Percentiles rank a stretch among this genome's conserved stretches.
Conservation (phyloP, 2,329 filamentous ascomycete species). For the Ophiostoma sp. region DNA sequence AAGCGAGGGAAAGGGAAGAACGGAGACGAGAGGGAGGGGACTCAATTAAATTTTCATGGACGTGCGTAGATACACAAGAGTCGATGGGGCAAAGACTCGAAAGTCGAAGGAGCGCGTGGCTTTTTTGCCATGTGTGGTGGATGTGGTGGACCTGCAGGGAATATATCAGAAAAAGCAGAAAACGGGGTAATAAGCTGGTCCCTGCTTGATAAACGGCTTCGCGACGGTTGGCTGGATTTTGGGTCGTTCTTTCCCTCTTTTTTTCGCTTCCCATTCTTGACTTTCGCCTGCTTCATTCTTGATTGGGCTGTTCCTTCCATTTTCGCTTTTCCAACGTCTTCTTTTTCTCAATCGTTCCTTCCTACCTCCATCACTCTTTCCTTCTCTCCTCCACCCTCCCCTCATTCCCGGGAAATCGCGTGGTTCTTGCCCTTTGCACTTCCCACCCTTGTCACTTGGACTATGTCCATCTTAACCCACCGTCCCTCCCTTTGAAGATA, state of each 20-base stretch:
- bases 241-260: background rate
- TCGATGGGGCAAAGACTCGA: background rate
- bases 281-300: background rate
- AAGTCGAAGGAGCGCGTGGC: background rate
- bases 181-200: constrained; percentile 10
- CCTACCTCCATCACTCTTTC: background rate
- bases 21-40: background rate
- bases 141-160: constrained; percentile 10
- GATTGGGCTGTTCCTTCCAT: background rate
- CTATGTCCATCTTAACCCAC: background rate
- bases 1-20: constrained; percentile 6
- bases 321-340: background rate
- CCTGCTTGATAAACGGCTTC: constrained; percentile 21
- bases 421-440: background rate
- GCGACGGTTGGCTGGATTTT: constrained; percentile 23
- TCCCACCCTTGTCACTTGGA: constrained; percentile 14
- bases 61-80: background rate
- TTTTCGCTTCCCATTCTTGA: background rate
- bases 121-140: constrained; percentile 12
- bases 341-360: background rate
- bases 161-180: constrained; percentile 8
- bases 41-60: background rate
- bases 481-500: constrained; percentile 9
- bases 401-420: constrained; percentile 21
- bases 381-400: constrained; percentile 13